phyloP scores from a whole-genome alignment of 805 yeast genomes.

The Candida corydali region DNA sequence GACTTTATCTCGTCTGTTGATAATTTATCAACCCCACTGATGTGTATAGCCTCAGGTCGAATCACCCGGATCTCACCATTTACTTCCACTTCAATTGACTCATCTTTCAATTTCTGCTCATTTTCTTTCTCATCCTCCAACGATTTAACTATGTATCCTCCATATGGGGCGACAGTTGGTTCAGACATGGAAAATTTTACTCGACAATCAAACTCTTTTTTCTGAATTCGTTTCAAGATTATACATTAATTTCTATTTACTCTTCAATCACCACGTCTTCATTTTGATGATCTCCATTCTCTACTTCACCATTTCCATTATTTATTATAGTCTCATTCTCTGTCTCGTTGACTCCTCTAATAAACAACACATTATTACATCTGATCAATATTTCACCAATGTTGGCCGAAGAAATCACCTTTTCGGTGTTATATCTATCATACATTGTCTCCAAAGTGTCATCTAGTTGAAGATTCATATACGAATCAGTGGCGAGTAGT shows the following conservation, averaged over 20 bases:
- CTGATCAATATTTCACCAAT: conserved; percentile 76
- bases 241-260: no score
- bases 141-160: conserved; percentile 38
- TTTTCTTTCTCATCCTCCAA: conserved; percentile 34
- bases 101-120: conserved; percentile 25
- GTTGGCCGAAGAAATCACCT: conserved; percentile 25
- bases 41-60: conserved; percentile 45
- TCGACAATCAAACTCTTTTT: not conserved
- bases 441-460: conserved; percentile 47
- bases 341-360: conserved; percentile 37
- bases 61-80: conserved; percentile 28
- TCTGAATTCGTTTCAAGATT: no score
- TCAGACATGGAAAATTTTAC: conserved; percentile 13
- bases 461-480: conserved; percentile 82
- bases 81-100: conserved; percentile 28
- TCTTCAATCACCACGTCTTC: conserved; percentile 3
- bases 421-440: conserved; percentile 36
- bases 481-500: conserved; percentile 78
- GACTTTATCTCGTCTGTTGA: conserved; percentile 57
- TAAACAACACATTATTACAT: conserved; percentile 86
- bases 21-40: conserved; percentile 62
- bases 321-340: no score
- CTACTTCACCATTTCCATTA: not conserved
- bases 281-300: not conserved
- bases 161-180: conserved; percentile 38